These are phyloP conservation scores for Tetracladium maxilliforme DNA, from an alignment of 2,329 filamentous ascomycete species.

Conservation along the genomic window DNA sequence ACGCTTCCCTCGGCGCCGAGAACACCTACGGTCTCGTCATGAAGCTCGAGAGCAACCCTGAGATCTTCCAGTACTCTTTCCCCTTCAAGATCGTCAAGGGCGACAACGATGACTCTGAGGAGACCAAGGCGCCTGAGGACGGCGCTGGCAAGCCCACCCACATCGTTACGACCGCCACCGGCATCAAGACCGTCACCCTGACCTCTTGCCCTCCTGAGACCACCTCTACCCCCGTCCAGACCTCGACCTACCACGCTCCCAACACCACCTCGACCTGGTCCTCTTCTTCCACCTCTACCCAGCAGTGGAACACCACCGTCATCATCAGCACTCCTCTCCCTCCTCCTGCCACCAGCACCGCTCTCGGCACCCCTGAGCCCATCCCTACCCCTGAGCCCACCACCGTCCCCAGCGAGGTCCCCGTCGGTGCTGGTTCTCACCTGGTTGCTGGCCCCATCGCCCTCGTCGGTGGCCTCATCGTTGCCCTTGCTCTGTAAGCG, in stretches of 20 bases:
- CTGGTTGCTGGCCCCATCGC: slow-evolving; percentile 22
- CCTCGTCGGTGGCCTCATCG: slow-evolving; percentile 22
- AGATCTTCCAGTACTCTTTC: slow-evolving; percentile 45
- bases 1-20: slow-evolving; percentile 24
- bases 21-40: slow-evolving; percentile 44
- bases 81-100: slow-evolving; percentile 27
- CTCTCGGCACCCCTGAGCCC: slow-evolving; percentile 9
- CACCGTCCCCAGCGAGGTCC: no score
- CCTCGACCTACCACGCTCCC: slow-evolving; percentile 2
- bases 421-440: slow-evolving; percentile 12
- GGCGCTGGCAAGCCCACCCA: slow-evolving; percentile 2
- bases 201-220: slow-evolving; percentile 3
- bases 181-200: slow-evolving; percentile 4
- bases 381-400: slow-evolving; percentile 1
- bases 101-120: slow-evolving; percentile 3
- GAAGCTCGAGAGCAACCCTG: slow-evolving; percentile 27
- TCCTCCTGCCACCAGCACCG: not conserved
- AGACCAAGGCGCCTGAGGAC: slow-evolving; percentile 2
- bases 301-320: not conserved
- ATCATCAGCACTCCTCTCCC: not conserved
- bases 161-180: slow-evolving; percentile 2
- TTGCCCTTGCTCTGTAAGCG: slow-evolving; percentile 27
- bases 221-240: no score
- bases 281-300: not conserved
- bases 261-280: not conserved